phyloP scores from a whole-genome alignment of 257 asterid genomes.

The Nicotiana benthamiana region DNA sequence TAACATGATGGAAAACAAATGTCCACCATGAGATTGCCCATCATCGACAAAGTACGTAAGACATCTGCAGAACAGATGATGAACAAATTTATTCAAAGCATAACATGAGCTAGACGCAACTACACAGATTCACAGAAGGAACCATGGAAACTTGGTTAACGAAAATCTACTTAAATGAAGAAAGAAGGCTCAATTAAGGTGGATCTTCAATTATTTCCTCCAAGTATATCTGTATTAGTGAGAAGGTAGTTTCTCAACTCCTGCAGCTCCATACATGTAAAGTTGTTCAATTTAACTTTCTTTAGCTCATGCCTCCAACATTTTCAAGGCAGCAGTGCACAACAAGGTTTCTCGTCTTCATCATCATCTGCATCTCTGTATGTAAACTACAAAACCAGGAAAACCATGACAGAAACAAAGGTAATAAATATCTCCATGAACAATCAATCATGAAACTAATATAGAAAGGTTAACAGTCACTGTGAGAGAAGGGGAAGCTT shows the following conservation, averaged over 20 bases:
- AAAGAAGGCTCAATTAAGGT: background rate
- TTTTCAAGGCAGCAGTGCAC: background rate
- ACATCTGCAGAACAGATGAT: too few relatives aligned
- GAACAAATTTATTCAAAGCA: background rate
- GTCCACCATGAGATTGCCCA: background rate
- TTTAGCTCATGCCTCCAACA: background rate
- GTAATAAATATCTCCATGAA: background rate
- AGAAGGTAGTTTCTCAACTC: background rate
- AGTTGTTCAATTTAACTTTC: background rate
- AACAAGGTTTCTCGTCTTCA: background rate
- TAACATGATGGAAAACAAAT: too few relatives aligned
- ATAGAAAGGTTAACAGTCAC: background rate
- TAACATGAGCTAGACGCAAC: background rate
- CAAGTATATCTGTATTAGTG: background rate
- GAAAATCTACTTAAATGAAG: background rate
- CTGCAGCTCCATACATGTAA: background rate
- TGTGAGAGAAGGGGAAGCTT: background rate
- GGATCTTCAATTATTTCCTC: background rate
- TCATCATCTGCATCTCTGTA: background rate
- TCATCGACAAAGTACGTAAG: too few relatives aligned
- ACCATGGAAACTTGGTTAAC: background rate
- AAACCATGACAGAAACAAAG: background rate
- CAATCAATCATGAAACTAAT: background rate
- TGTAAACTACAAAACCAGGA: background rate
- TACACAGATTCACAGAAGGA: background rate